Evolutionary conservation across 75 land plant genomes (phyloP).

Genomic region (Pinus tabuliformis): DNA sequence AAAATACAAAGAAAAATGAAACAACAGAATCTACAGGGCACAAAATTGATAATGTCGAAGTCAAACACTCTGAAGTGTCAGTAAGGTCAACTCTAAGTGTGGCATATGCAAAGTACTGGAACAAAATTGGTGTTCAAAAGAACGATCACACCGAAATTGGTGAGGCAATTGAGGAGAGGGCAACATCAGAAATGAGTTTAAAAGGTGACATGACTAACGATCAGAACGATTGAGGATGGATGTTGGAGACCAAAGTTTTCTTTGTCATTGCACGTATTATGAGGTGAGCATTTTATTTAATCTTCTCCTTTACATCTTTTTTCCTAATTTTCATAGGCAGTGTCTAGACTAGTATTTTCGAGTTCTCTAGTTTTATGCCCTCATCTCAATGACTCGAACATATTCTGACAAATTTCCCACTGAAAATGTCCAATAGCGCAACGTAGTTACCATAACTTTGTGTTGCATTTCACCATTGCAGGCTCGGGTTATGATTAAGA

Average conservation of each 20-base stretch:
- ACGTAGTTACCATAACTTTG: neutral
- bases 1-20: constrained; percentile 6
- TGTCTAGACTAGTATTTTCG: neutral
- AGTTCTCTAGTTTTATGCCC: neutral
- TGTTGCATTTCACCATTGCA: neutral
- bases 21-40: constrained; percentile 11
- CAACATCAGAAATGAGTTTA: neutral
- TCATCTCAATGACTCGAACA: neutral
- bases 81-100: constrained; percentile 66
- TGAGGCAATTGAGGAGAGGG: neutral
- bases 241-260: neutral
- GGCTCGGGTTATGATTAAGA: neutral
- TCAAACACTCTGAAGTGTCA: constrained; percentile 34
- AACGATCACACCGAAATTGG: neutral
- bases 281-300: neutral
- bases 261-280: neutral
- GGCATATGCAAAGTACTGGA: constrained; percentile 62
- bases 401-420: neutral
- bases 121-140: constrained; percentile 6
- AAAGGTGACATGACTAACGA: neutral
- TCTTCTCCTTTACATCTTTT: neutral
- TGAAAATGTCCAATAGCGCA: neutral
- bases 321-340: neutral
- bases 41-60: constrained; percentile 9
- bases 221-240: neutral